Conservation (phyloP, 140 eudicot genomes). For the Oenanthe javanica region DNA sequence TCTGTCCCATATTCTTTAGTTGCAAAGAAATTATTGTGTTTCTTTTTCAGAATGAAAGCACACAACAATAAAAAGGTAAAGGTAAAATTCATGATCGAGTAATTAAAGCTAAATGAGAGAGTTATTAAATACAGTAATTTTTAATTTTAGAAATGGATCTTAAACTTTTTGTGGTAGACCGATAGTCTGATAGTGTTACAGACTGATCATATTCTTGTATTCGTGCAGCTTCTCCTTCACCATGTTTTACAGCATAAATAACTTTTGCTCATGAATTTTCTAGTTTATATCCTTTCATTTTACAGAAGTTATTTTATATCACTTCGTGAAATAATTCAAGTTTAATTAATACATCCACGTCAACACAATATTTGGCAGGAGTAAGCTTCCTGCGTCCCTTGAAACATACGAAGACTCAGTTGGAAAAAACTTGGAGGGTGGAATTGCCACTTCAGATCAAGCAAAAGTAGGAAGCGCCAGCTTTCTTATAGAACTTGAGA, state of each 20-base stretch:
- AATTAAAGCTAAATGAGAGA: neutral
- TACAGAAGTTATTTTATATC: neutral
- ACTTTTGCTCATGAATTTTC: neutral
- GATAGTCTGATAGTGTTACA: neutral
- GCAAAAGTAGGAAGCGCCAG: constrained; percentile 63
- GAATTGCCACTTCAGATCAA: constrained; percentile 28
- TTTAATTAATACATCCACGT: neutral
- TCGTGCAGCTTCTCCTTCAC: neutral
- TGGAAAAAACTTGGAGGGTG: constrained; percentile 40
- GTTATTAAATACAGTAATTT: neutral
- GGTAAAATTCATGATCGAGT: neutral
- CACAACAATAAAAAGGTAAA: no score
- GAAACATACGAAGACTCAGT: constrained; percentile 14
- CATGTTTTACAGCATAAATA: neutral
- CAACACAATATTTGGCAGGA: constrained; percentile 25
- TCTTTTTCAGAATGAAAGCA: neutral
- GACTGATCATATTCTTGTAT: neutral
- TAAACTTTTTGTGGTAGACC: neutral
- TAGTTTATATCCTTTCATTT: neutral
- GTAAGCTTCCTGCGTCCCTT: constrained; percentile 8
- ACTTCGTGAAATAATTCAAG: neutral
- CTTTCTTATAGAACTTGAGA: constrained; percentile 68
- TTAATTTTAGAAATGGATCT: neutral
- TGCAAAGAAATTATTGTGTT: neutral
- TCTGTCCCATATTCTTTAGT: constrained; percentile 3